Percentiles rank a stretch among this genome's conserved stretches.
These are phyloP conservation scores for Tetrahymena thermophila DNA, from an alignment of 73 alveolate species.

Conservation along the genomic window DNA sequence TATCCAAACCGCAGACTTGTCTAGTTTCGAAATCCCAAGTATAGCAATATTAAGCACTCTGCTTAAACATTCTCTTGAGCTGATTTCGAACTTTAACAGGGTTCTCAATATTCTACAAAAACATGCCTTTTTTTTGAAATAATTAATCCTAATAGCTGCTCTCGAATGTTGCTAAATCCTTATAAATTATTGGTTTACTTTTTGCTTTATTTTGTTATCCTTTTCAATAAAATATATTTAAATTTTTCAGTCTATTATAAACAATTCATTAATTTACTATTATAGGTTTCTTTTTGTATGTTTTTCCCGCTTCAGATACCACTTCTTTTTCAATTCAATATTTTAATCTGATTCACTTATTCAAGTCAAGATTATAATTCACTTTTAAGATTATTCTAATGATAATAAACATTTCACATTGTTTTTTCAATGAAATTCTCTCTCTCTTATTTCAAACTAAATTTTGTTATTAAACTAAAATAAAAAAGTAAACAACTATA, in stretches of 20 bases:
- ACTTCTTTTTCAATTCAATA: not conserved
- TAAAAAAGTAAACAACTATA: not conserved
- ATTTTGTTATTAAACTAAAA: not conserved
- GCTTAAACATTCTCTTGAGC: not conserved
- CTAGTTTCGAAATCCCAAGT: not conserved
- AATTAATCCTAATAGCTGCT: not conserved
- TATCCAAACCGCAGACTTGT: not conserved
- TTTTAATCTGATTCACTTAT: not conserved
- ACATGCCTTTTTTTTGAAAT: not conserved
- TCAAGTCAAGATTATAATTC: not conserved
- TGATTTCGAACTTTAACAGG: not conserved
- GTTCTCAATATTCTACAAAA: not conserved
- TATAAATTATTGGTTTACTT: not conserved
- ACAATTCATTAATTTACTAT: not conserved
- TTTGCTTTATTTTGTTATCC: not conserved
- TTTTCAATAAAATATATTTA: not conserved
- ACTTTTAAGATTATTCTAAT: not conserved
- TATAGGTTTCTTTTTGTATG: not conserved
- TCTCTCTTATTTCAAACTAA: no score
- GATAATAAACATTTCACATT: no score
- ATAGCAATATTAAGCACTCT: not conserved
- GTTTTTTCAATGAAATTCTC: not conserved
- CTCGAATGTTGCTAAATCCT: not conserved
- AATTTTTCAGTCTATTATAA: not conserved
- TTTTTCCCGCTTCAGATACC: constrained; percentile 4